phyloP scores from a whole-genome alignment of 2,329 filamentous ascomycete species.

The Rugonectria rugulosa region DNA sequence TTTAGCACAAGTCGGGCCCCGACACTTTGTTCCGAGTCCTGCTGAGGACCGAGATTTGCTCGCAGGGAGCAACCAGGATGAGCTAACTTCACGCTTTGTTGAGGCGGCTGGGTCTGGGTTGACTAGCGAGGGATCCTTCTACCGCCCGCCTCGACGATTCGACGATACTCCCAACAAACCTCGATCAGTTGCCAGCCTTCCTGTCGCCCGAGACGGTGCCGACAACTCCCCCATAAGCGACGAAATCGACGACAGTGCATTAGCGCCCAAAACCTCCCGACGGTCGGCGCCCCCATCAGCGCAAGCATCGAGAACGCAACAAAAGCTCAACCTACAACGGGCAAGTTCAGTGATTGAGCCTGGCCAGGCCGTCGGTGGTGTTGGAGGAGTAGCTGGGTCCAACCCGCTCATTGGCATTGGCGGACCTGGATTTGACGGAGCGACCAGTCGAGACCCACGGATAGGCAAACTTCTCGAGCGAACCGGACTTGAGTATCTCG shows the following conservation, averaged over 20 bases:
- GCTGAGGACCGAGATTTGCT: slow-evolving; percentile 38
- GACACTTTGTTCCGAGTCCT: slow-evolving; percentile 45
- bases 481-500: slow-evolving; percentile 76
- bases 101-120: slow-evolving; percentile 58
- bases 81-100: slow-evolving; percentile 68
- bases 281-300: slow-evolving; percentile 52
- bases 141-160: slow-evolving; percentile 46
- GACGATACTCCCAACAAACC: slow-evolving; percentile 49
- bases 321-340: slow-evolving; percentile 78
- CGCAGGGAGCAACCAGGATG: slow-evolving; percentile 49
- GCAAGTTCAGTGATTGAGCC: slow-evolving; percentile 77
- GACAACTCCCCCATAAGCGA: slow-evolving; percentile 31
- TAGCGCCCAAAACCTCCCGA: slow-evolving; percentile 54
- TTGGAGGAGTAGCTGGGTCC: slow-evolving; percentile 50
- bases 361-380: slow-evolving; percentile 52
- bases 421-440: slow-evolving; percentile 62
- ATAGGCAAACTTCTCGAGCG: slow-evolving; percentile 72
- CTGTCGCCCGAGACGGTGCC: slow-evolving; percentile 36
- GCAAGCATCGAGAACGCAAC: slow-evolving; percentile 73
- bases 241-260: slow-evolving; percentile 53
- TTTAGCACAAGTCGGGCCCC: slow-evolving; percentile 50
- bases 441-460: slow-evolving; percentile 64
- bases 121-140: slow-evolving; percentile 61
- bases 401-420: slow-evolving; percentile 61
- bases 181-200: slow-evolving; percentile 51